phyloP scores from a whole-genome alignment of 176 grass and related monocot genomes.

The Metroxylon sagu region DNA sequence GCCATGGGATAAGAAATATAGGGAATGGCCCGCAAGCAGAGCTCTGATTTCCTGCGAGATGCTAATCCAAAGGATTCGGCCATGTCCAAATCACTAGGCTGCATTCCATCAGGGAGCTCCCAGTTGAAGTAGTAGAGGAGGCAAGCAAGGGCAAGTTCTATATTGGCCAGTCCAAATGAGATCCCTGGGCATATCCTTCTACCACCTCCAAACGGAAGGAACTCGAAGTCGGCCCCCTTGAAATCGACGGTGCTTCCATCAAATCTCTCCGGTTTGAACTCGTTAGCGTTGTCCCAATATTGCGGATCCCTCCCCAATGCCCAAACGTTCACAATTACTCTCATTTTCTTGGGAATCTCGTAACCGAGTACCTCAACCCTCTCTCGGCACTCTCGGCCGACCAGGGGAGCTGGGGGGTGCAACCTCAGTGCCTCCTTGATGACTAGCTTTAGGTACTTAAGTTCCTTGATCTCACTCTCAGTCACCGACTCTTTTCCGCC shows the following conservation, averaged over 20 bases:
- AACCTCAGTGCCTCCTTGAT: conserved; percentile 9
- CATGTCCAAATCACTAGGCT: not conserved
- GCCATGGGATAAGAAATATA: too few relatives aligned
- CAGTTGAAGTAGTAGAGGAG: conserved; percentile 12
- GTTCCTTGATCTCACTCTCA: not conserved
- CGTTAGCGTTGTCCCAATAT: not conserved
- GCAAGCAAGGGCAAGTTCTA: not conserved
- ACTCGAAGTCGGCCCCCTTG: not conserved
- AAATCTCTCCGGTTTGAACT: conserved; percentile 9
- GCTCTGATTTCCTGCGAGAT: too few relatives aligned
- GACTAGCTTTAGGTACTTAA: not conserved
- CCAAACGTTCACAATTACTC: conserved; percentile 2
- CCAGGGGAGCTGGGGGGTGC: not conserved
- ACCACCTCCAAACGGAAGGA: not conserved
- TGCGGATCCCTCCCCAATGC: not conserved
- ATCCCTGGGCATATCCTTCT: conserved; percentile 1
- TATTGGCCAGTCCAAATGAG: not conserved
- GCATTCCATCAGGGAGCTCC: not conserved
- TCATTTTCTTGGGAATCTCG: not conserved
- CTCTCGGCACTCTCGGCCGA: not conserved
- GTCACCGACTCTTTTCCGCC: not conserved
- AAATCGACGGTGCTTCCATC: not conserved
- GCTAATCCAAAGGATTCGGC: not conserved
- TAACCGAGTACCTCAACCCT: not conserved
- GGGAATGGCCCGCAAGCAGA: too few relatives aligned